A percentile compares a stretch with the other conserved stretches of the same genome.
phyloP scores from a whole-genome alignment of 257 asterid genomes.

The Coffea eugenioides region DNA sequence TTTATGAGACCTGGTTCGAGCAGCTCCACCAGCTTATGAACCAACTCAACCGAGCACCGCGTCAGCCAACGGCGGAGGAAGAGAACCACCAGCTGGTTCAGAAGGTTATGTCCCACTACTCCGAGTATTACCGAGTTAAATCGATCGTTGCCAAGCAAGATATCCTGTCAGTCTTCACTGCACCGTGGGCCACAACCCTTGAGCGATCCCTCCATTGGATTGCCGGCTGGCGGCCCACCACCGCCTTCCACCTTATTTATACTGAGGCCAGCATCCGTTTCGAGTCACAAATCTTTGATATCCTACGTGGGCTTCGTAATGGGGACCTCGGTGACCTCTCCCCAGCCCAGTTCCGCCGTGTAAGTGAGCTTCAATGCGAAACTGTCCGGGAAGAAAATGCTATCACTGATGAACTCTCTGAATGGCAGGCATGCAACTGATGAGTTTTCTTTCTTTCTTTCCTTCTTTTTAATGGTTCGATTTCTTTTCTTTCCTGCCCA shows the following conservation, averaged over 20 bases:
- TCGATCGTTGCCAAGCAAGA: constrained; percentile 39
- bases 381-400: constrained; percentile 62
- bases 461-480: background rate
- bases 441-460: background rate
- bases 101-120: constrained; percentile 43
- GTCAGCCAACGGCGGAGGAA: constrained; percentile 39
- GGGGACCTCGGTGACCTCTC: constrained; percentile 86
- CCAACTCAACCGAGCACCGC: constrained; percentile 40
- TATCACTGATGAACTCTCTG: constrained; percentile 50
- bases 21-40: constrained; percentile 41
- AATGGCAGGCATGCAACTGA: constrained; percentile 68
- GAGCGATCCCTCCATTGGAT: constrained; percentile 82
- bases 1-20: constrained; percentile 54
- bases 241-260: constrained; percentile 74
- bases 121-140: constrained; percentile 56
- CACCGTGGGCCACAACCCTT: constrained; percentile 62
- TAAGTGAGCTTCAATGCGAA: constrained; percentile 77
- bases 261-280: constrained; percentile 74
- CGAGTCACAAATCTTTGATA: constrained; percentile 67
- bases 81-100: constrained; percentile 38
- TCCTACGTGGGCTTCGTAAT: constrained; percentile 56
- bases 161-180: constrained; percentile 43
- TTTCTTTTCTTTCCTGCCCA: too few relatives aligned
- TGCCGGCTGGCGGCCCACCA: constrained; percentile 91
- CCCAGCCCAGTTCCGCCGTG: constrained; percentile 63